A percentile compares a stretch with the other conserved stretches of the same genome.
Evolutionary conservation across 2,329 filamentous ascomycete genomes (phyloP).

Genomic region (Aspergillus sp.): DNA sequence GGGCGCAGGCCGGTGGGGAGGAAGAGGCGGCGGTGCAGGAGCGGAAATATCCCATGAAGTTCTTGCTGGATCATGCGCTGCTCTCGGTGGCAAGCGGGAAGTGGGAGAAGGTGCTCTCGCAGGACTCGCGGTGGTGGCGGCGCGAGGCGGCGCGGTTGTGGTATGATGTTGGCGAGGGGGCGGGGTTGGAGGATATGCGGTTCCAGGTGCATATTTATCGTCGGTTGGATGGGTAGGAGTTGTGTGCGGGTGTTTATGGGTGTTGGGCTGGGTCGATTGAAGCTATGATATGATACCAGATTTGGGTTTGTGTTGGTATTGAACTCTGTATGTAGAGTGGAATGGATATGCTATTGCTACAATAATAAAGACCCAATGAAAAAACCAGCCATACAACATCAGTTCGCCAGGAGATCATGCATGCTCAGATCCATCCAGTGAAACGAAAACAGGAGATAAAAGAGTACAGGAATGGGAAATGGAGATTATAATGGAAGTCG

Average conservation of each 20-base stretch:
- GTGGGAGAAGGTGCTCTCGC: slow-evolving; percentile 73
- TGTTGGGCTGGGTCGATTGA: not conserved
- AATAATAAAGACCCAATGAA: slow-evolving; percentile 12
- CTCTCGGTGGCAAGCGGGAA: slow-evolving; percentile 47
- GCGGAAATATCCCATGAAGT: slow-evolving; percentile 85
- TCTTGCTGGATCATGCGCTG: slow-evolving; percentile 81
- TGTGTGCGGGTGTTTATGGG: not conserved
- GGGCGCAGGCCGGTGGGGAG: slow-evolving; percentile 4
- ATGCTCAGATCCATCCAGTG: slow-evolving; percentile 11
- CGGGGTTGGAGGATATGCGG: slow-evolving; percentile 88
- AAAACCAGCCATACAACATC: slow-evolving; percentile 23
- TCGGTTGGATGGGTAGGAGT: slow-evolving; percentile 23
- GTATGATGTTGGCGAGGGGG: slow-evolving; percentile 85
- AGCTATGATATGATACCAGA: slow-evolving; percentile 8
- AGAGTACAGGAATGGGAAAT: not conserved
- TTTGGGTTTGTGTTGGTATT: not conserved
- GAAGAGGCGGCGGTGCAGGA: slow-evolving; percentile 25
- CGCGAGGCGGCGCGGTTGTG: slow-evolving; percentile 58
- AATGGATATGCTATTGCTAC: slow-evolving; percentile 28
- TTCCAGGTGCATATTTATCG: slow-evolving; percentile 86
- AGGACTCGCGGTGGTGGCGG: slow-evolving; percentile 85
- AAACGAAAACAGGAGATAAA: not conserved
- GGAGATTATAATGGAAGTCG: slow-evolving; percentile 11
- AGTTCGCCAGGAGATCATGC: slow-evolving; percentile 28
- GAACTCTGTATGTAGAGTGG: slow-evolving; percentile 14